Base-by-base conservation (phyloP, 192 early-diverging fungal species). In the Coemansia sp. region DNA sequence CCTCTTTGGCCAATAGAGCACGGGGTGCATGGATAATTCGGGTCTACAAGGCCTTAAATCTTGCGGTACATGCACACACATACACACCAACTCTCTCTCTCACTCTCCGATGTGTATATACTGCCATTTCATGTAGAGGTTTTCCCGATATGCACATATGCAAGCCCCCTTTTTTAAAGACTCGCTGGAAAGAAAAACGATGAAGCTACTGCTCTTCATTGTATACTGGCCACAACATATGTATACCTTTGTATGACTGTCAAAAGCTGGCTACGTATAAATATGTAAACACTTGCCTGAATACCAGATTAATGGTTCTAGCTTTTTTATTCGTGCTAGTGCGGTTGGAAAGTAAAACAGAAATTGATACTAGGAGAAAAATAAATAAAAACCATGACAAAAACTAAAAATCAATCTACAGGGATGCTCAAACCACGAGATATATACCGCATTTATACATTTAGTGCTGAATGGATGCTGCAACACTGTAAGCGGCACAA, bases 161-260 rank as follows among this genome's bases (percentile, higher is more conserved):
- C 49, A 51, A 51, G 49, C 49, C 49, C 49, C 16, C 7, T 51
- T 51, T 20, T 51, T 23, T 42, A n/a, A n/a, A n/a, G n/a, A n/a
- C 13, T 16, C 39, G 13, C 39, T 42, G 13, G 22, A 51, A 51
- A 51, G 22, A 51, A 23, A 51, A 22, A 51, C 2, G 22, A 0
- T 16, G 22, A 51, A 14, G n/a, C n/a, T 25, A 51, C 24, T 51
- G 20, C 49, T 51, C n/a, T 51, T 23, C 22, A 51, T 51, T 42
- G 14, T 13, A 18, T 42, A 16, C 11, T 16, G 39, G 8, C 13
- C 14, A 42, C 8, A 10, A 16, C 14, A 18, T 42, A 18, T 16
- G 39, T 42, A 42, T 42, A n/a, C n/a, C 39, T 10, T 13, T 16
- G 14, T 16, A 42, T 0, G 39, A n/a, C n/a, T n/a, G n/a, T 18